Evolutionary conservation across 306 rosid genomes (phyloP).

Genomic region (Phaseolus lunatus): DNA sequence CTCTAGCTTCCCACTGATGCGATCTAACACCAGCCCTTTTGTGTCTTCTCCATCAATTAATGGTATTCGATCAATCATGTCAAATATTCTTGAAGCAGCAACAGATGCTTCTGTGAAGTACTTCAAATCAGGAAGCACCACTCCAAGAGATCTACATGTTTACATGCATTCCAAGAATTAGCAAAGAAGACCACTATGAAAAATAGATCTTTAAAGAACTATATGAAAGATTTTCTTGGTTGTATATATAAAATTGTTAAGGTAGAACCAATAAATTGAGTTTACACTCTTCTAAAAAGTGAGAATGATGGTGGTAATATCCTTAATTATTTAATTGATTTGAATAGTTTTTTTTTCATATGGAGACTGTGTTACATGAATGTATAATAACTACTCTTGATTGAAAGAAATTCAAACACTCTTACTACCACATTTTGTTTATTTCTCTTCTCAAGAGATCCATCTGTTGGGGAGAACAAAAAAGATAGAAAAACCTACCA

Average conservation of each 20-base stretch:
- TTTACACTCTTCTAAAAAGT: too few species aligned
- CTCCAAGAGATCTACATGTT: constrained; percentile 83
- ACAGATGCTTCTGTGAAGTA: constrained; percentile 90
- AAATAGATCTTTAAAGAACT: not conserved
- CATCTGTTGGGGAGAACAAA: not conserved
- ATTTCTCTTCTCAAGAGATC: not conserved
- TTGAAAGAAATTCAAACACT: not conserved
- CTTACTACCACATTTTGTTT: not conserved
- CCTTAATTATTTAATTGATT: too few species aligned
- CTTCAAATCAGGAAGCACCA: constrained; percentile 90
- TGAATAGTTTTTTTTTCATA: not conserved
- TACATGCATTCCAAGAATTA: constrained; percentile 22
- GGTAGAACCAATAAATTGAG: too few species aligned
- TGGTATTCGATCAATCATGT: constrained; percentile 73
- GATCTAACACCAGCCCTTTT: constrained; percentile 59
- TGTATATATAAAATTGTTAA: too few species aligned
- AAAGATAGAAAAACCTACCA: not conserved
- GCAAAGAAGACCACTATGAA: not conserved
- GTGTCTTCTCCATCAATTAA: constrained; percentile 74
- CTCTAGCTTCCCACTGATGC: constrained; percentile 66
- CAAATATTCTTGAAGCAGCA: constrained; percentile 74
- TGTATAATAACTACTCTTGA: constrained; percentile 1
- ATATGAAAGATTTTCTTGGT: too few species aligned
- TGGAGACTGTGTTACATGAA: not conserved
- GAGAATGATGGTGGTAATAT: too few species aligned